These are phyloP conservation scores for Oemleria cerasiformis DNA, from an alignment of 306 rosid species.

Conservation along the genomic window DNA sequence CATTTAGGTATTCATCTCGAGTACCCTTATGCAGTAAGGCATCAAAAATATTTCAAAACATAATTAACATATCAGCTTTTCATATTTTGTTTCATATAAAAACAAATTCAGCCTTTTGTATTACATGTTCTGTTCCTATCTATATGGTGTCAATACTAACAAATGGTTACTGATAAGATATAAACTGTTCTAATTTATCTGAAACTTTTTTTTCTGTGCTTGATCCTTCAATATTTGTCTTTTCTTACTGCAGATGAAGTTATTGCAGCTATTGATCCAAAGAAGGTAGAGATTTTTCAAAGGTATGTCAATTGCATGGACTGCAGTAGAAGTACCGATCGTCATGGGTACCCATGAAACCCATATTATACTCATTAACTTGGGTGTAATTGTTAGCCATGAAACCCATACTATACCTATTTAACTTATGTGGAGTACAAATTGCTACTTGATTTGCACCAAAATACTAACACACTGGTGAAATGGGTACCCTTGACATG, in stretches of 20 bases:
- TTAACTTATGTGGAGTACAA: no score
- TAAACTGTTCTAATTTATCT: constrained; percentile 20
- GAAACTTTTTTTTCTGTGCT: constrained; percentile 7
- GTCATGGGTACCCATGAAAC: background rate
- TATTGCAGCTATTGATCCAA: constrained; percentile 80
- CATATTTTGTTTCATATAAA: background rate
- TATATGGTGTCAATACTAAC: background rate
- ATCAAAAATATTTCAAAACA: background rate
- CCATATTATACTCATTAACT: no score
- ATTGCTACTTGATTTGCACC: no score
- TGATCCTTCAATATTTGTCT: constrained; percentile 19
- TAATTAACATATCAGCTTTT: background rate
- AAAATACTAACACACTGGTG: no score
- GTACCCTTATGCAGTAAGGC: background rate
- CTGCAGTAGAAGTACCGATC: background rate
- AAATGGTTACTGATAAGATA: constrained; percentile 4
- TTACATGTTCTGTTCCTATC: background rate
- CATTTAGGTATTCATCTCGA: background rate
- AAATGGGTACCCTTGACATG: no score
- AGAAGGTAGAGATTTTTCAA: constrained; percentile 84
- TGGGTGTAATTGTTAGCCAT: no score
- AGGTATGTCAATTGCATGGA: constrained; percentile 46
- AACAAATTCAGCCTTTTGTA: background rate
- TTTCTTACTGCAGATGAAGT: constrained; percentile 66
- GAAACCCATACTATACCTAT: no score